phyloP scores from a whole-genome alignment of 306 rosid species.

The Hylodesmum podocarpum region DNA sequence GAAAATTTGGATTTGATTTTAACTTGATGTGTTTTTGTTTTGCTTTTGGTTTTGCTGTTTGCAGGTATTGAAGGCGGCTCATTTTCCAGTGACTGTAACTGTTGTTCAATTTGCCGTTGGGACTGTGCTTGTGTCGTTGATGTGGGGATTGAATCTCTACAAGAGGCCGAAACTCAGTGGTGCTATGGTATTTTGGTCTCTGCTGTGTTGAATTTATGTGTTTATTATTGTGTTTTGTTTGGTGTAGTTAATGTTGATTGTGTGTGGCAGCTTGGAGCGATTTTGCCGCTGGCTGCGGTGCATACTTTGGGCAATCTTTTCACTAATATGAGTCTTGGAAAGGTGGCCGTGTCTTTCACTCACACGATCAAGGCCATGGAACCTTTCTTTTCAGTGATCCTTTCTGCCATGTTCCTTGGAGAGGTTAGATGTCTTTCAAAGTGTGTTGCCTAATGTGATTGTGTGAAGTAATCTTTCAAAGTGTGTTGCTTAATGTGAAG shows the following conservation, averaged over 20 bases:
- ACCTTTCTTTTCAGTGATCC: slow-evolving; percentile 94
- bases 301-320: slow-evolving; percentile 96
- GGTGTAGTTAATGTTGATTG: slow-evolving; percentile 8
- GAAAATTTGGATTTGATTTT: neutral
- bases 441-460: slow-evolving; percentile 1
- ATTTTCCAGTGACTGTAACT: slow-evolving; percentile 70
- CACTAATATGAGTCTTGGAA: slow-evolving; percentile 98
- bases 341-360: slow-evolving; percentile 96
- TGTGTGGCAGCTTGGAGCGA: slow-evolving; percentile 71
- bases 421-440: slow-evolving; percentile 58
- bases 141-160: slow-evolving; percentile 91
- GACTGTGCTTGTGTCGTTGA: slow-evolving; percentile 57
- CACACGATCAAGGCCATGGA: slow-evolving; percentile 98
- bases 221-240: neutral
- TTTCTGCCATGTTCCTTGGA: slow-evolving; percentile 92
- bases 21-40: neutral
- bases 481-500: neutral
- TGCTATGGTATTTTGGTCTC: slow-evolving; percentile 57
- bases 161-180: slow-evolving; percentile 74
- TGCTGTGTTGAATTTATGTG: neutral
- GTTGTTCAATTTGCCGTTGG: slow-evolving; percentile 77
- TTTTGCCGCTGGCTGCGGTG: slow-evolving; percentile 77
- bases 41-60: neutral
- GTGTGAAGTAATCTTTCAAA: neutral
- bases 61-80: slow-evolving; percentile 91